Percentiles rank a stretch among this genome's conserved stretches.
These are phyloP conservation scores for Stenocarpella maydis DNA, from an alignment of 2,329 filamentous ascomycete genomes.

Conservation along the genomic window DNA sequence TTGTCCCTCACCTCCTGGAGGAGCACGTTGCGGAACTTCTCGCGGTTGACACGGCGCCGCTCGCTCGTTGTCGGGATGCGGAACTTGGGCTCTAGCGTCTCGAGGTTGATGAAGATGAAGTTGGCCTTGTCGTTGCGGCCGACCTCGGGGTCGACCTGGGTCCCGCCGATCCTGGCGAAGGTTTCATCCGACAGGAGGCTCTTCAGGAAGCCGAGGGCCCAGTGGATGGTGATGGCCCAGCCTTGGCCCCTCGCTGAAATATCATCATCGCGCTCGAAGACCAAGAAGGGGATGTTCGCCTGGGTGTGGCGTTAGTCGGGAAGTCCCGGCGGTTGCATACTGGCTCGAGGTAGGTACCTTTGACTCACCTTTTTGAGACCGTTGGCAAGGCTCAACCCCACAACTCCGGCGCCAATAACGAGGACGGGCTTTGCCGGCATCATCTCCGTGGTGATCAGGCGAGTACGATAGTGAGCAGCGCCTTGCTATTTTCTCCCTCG, in stretches of 20 bases:
- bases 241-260: conserved; percentile 47
- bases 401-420: conserved; percentile 49
- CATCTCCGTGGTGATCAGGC: background rate
- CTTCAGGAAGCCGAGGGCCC: conserved; percentile 52
- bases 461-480: background rate
- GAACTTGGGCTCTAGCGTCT: conserved; percentile 7
- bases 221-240: conserved; percentile 69
- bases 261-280: conserved; percentile 1
- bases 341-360: too few relatives aligned
- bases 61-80: conserved; percentile 12
- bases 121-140: conserved; percentile 12
- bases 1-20: conserved; percentile 40
- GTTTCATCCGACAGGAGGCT: conserved; percentile 7
- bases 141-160: conserved; percentile 10
- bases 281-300: background rate
- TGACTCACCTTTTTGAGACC: conserved; percentile 43
- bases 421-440: conserved; percentile 41
- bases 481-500: background rate
- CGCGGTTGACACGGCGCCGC: conserved; percentile 45
- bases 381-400: conserved; percentile 48
- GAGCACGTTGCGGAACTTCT: conserved; percentile 46
- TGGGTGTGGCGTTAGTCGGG: background rate
- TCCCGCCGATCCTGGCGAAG: background rate
- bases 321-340: background rate
- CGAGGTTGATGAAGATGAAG: conserved; percentile 19